phyloP scores from a whole-genome alignment of 495 filamentous ascomycete genomes.

The Penicillium parvum region DNA sequence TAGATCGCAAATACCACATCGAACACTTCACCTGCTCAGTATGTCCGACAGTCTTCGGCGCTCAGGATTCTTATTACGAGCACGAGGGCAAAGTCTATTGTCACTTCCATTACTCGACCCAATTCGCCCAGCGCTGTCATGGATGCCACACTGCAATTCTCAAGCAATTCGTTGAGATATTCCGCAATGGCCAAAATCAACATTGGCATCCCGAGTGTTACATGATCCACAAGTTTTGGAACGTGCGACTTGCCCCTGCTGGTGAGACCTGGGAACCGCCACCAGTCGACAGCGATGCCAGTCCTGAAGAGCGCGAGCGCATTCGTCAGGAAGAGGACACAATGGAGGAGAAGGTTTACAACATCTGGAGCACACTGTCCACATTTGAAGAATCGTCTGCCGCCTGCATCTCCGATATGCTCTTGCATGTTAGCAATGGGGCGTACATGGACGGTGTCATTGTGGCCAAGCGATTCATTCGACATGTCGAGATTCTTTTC shows the following conservation, averaged over 20 bases:
- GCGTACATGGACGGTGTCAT: conserved; percentile 93
- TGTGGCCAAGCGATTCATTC: conserved; percentile 95
- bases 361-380: conserved; percentile 96
- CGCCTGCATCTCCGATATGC: conserved; percentile 98
- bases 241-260: conserved; percentile 72
- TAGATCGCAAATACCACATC: conserved; percentile 98
- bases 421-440: conserved; percentile 97
- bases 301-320: conserved; percentile 65
- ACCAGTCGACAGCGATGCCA: conserved; percentile 56
- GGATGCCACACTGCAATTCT: conserved; percentile 97
- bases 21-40: conserved; percentile 99
- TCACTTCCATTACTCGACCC: conserved; percentile 98
- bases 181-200: conserved; percentile 93
- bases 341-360: conserved; percentile 97
- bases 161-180: conserved; percentile 99
- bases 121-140: conserved; percentile 93
- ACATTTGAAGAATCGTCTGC: conserved; percentile 97
- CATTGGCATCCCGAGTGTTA: conserved; percentile 99
- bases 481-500: conserved; percentile 92
- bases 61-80: conserved; percentile 97
- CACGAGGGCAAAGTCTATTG: conserved; percentile 96
- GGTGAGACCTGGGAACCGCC: conserved; percentile 48
- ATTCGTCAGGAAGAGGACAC: conserved; percentile 83
- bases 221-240: conserved; percentile 99
- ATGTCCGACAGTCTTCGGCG: conserved; percentile 95